Evolutionary conservation across 2,329 filamentous ascomycete species (phyloP).

Genomic region (Phoma sp.): DNA sequence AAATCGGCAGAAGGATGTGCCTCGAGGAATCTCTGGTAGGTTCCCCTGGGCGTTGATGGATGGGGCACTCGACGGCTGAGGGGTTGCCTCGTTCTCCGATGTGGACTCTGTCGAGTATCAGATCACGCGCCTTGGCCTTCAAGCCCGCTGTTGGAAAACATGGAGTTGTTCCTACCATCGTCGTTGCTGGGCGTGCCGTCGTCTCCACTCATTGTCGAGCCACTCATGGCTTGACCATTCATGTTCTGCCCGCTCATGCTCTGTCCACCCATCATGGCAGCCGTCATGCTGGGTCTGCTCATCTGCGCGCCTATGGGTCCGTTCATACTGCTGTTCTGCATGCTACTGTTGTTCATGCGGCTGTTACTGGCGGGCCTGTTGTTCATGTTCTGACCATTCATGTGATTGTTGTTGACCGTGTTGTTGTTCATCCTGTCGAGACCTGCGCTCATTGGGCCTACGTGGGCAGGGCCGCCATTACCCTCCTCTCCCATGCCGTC

Average conservation of each 20-base stretch:
- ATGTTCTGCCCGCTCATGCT: not conserved
- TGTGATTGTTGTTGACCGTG: conserved; percentile 21
- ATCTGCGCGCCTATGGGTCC: conserved; percentile 12
- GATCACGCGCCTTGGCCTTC: conserved; percentile 26
- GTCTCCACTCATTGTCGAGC: conserved; percentile 18
- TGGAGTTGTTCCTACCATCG: conserved; percentile 31
- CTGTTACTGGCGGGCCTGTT: conserved; percentile 19
- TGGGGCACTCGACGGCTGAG: conserved; percentile 1
- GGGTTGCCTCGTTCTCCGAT: conserved; percentile 6
- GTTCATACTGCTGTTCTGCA: conserved; percentile 14
- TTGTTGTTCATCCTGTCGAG: conserved; percentile 31
- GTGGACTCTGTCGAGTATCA: conserved; percentile 16
- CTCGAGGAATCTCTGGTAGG: conserved; percentile 1
- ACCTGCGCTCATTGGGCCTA: conserved; percentile 25
- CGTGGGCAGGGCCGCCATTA: conserved; percentile 33
- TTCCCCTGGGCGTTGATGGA: not conserved
- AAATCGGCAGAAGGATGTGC: conserved; percentile 6
- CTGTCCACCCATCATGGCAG: not conserved
- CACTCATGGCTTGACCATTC: not conserved
- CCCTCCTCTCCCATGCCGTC: conserved; percentile 57
- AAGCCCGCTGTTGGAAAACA: conserved; percentile 25
- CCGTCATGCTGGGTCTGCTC: conserved; percentile 7
- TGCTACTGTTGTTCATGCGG: conserved; percentile 22
- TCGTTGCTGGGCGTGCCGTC: conserved; percentile 28
- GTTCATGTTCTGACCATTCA: conserved; percentile 16